Base-by-base conservation (phyloP, 106 monocot species). In the Agapanthus africanus region DNA sequence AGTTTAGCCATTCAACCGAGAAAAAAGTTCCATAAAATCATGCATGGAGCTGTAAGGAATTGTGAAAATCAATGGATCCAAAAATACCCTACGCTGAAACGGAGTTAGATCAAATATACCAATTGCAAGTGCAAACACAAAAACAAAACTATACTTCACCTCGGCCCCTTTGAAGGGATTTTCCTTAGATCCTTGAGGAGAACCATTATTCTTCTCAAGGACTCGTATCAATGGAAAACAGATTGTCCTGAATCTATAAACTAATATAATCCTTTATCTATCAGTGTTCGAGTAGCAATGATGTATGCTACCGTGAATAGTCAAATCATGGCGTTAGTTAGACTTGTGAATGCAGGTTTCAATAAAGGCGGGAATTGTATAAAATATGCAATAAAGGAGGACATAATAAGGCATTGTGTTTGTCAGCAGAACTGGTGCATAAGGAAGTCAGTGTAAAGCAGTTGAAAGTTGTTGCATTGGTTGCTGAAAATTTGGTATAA, bases 401-500 rank as follows among this genome's bases (percentile, higher is more conserved):
- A 19, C 16, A 32, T 61, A 61, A 61, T 61, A 19, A 59, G 35
- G 35, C 33, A 61, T 61, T 19, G 35, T 61, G 60, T 2, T 35
- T 32, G 32, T 32, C 60, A 61, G 60, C 60, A 34, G 34, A 61
- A 35, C 60, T 35, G 60, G 35, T 35, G 32, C 60, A 34, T 35
- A 61, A 35, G 34, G 60, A 35, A 61, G 60, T 35, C 35, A 23
- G 60, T 61, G 35, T 35, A 70, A 70, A 54, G 50, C 33, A 70
- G 52, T 51, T 25, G 37, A 54, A 61, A 70, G 70, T 70, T 70
- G 70, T 70, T 70, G 21, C 60, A 61, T 35, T 61, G 18, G 54
- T 54, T 70, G 70, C 54, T 54, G 37, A 36, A 68, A 10, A 34
- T 68, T 68, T 68, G 68, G 68, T 68, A 38, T 21, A 50, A 68